Percentiles rank a stretch among this genome's conserved stretches.
These are phyloP conservation scores for Aurinia saxatilis DNA, from an alignment of 345 rosid species.

Conservation along the genomic window DNA sequence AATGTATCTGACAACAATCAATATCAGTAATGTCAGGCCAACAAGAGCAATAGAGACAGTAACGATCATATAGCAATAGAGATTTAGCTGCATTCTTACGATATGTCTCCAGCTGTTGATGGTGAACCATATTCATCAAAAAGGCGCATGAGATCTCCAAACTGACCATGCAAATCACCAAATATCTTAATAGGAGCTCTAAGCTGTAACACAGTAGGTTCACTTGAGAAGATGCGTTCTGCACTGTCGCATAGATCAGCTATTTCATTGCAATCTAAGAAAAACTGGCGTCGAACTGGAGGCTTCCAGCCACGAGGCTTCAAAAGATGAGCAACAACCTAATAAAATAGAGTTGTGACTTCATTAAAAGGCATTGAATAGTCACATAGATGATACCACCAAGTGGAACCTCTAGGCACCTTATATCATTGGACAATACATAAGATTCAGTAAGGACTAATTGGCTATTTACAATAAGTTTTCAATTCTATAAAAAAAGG, in stretches of 20 bases:
- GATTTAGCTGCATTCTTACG: conserved; percentile 48
- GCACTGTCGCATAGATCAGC: conserved; percentile 91
- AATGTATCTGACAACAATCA: conserved; percentile 62
- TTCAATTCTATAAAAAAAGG: not conserved
- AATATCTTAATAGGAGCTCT: conserved; percentile 89
- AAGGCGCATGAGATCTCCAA: conserved; percentile 99
- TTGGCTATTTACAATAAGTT: not conserved
- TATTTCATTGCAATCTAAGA: conserved; percentile 93
- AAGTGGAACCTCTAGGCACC: not conserved
- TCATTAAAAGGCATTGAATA: conserved; percentile 5
- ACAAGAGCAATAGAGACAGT: not conserved
- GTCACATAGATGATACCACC: not conserved
- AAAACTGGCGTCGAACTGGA: conserved; percentile 88
- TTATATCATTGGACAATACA: conserved; percentile 1
- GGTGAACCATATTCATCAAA: conserved; percentile 98
- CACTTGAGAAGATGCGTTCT: conserved; percentile 74
- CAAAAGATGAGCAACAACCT: conserved; percentile 84
- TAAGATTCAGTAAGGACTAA: not conserved
- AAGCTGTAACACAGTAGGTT: conserved; percentile 86
- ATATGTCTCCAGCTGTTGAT: conserved; percentile 98
- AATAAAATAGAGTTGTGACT: conserved; percentile 7
- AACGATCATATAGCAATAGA: not conserved
- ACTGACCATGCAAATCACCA: conserved; percentile 98
- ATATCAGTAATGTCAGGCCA: conserved; percentile 17
- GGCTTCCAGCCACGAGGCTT: conserved; percentile 99